Conservation (phyloP, 2,329 filamentous ascomycete species). For the Fusarium subtropicale region DNA sequence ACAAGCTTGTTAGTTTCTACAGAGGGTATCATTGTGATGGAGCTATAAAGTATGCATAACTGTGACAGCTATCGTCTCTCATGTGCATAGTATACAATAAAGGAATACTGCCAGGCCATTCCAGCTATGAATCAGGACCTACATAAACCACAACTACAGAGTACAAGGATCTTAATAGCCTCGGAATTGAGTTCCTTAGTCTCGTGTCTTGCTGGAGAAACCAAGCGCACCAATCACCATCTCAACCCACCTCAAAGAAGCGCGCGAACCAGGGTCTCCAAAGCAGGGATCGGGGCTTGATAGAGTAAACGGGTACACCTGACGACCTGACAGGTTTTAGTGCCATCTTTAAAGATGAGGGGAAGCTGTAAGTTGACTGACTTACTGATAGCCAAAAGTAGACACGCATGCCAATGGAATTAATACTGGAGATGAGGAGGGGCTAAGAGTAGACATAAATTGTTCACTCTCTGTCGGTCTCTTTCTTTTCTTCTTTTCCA, state of each 20-base stretch:
- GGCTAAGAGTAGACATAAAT: conserved; percentile 6
- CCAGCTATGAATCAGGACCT: not conserved
- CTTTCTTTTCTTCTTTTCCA: not conserved
- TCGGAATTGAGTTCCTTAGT: conserved; percentile 14
- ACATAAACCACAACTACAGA: not conserved
- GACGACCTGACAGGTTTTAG: conserved; percentile 9
- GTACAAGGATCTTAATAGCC: conserved; percentile 3
- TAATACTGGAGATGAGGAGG: conserved; percentile 9
- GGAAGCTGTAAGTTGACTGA: conserved; percentile 7
- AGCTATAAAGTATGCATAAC: not conserved
- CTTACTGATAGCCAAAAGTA: not conserved
- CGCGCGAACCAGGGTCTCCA: conserved; percentile 10
- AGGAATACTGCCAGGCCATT: not conserved
- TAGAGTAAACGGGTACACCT: not conserved
- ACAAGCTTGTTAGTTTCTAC: not conserved
- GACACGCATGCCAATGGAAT: not conserved
- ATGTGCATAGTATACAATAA: not conserved
- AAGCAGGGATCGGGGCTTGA: not conserved
- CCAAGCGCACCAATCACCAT: conserved; percentile 11
- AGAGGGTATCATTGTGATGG: not conserved
- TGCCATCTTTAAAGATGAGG: conserved; percentile 1
- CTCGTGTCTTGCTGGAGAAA: conserved; percentile 27
- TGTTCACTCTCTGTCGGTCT: not conserved
- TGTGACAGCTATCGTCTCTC: not conserved
- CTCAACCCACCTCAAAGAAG: not conserved